Evolutionary conservation across 2,329 filamentous ascomycete genomes (phyloP), one percentile per base, ranked within the genome.

Genomic region (Ploettnerulaceae sp.): DNA sequence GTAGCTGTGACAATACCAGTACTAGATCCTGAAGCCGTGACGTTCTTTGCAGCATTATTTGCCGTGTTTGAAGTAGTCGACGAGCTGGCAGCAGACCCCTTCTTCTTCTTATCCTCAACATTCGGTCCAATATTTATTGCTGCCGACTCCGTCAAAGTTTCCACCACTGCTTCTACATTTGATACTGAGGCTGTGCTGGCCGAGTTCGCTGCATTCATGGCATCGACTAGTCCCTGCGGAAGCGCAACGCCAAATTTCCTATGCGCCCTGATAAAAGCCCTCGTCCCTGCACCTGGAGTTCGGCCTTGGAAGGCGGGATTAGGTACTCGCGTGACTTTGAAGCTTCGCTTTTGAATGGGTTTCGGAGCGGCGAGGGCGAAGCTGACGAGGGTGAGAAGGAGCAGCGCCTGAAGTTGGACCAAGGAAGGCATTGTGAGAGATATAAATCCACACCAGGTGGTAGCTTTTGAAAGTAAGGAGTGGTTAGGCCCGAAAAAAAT

Each of bases 211-310:
- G 51, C 41, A n/a, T 54, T 53, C 56, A 61, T 52, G 14, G 65
- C 64, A 24, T 67, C 69, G 40, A 71, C 59, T 41, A 75, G 61
- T 6, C 66, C 67, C 2, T 68, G 57, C 2, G 72, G 67, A 35
- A 76, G 66, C 28, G 68, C 66, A 66, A 82, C 74, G 52, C 76
- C 74, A 64, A 76, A 89, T 64, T 90, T 90, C 57, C 72, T 67
- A 63, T 84, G 82, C 12, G 83, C 78, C 66, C 79, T 85, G 40
- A 75, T 66, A 56, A 90, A 71, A 40, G 82, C 81, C 45, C 59
- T 65, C 0, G 60, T 62, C 29, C 60, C 61, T 20, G 60, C 60
- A 33, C 60, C 61, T 8, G 54, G 44, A 3, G 56, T 38, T 31
- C 59, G 48, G 14, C 57, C 49, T 35, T 49, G 69, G 61, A 80